Base-by-base conservation (phyloP, 2,329 filamentous ascomycete species). In the Xylaria sp. region DNA sequence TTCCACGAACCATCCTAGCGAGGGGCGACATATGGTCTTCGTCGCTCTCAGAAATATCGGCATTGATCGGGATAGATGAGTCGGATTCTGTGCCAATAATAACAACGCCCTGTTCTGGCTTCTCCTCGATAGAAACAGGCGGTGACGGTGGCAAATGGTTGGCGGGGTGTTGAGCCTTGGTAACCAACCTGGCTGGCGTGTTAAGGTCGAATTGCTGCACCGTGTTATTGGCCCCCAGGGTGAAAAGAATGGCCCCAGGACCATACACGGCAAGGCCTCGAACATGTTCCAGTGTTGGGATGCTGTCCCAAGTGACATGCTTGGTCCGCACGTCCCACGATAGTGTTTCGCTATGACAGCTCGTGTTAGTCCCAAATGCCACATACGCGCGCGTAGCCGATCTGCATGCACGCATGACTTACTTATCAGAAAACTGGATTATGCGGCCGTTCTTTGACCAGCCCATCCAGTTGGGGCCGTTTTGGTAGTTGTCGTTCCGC, bases 311-410 rank as follows among this genome's bases (percentile, higher is more conserved):
- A 3, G 92, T 93, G 69, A 99, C 93, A 73, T 96, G 90, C 75
- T 98, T 98, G n/a, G 95, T 99, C 66, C 93, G 87, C 44, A 99
- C 95, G 81, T 99, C 95, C 94, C 95, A 99, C 60, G 93, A 90
- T 70, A 91, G 88, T 37, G 93, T 97, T 82, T 97, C 91, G 57
- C 93, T 93, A 73, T 70, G 65, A 49, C 63, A 61, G 55, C 66
- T 72, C 70, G 72, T 70, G 67, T 73, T 59, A 74, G 72, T 64
- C 64, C 60, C 56, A 35, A 71, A 68, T 69, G 64, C 66, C 60
- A 69, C 81, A 80, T 79, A 78, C 80, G 80, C 80, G 80, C 80
- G 80, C 77, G 73, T 80, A 77, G 61, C 68, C 62, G 66, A 54
- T 66, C 61, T 57, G 57, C 48, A 58, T 62, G 58, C 37, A 53